Conservation (phyloP, 257 asterid genomes). For the Nicotiana tomentosiformis region DNA sequence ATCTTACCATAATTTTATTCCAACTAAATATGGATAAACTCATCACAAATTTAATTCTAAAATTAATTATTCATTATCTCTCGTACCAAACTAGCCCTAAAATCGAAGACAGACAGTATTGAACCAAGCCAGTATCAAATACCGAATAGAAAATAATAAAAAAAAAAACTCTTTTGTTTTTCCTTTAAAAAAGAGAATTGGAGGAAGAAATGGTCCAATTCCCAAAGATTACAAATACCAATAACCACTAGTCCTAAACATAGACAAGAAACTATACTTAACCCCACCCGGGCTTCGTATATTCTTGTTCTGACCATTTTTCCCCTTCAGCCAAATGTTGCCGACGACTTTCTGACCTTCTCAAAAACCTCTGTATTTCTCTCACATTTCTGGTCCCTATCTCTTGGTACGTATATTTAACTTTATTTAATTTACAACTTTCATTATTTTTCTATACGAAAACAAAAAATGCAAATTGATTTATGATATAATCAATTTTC, state of each 20-base stretch:
- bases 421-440: neutral
- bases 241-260: no score
- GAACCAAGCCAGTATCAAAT: no score
- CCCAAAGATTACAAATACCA: neutral
- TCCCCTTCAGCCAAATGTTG: neutral
- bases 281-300: neutral
- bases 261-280: no score
- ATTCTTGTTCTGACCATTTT: neutral
- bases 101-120: no score
- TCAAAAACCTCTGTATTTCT: neutral
- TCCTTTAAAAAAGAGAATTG: neutral
- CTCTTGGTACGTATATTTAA: neutral
- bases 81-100: no score
- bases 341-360: constrained; percentile 8
- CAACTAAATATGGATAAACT: no score
- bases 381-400: neutral
- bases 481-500: neutral
- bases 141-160: no score
- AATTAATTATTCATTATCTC: no score
- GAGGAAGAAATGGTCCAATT: neutral
- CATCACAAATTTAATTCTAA: no score
- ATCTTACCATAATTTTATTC: no score
- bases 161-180: no score
- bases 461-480: neutral
- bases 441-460: neutral